Conservation (phyloP, 495 filamentous ascomycete genomes). For the Jackrogersella multiformis region DNA sequence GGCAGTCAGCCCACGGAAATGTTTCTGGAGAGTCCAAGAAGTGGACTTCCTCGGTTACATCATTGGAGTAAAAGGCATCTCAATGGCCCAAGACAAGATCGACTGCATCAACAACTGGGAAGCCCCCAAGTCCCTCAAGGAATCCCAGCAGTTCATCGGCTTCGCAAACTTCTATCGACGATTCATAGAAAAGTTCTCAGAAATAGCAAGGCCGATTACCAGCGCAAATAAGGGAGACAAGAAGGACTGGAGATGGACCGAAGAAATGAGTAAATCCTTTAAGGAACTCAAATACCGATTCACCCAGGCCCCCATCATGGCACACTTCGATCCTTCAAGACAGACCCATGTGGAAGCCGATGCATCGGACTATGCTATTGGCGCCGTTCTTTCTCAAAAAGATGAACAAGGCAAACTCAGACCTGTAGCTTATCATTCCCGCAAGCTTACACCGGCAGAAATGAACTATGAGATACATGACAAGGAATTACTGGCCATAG, state of each 20-base stretch:
- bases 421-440: neutral
- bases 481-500: slow-evolving; percentile 13
- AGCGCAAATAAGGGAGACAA: neutral
- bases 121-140: neutral
- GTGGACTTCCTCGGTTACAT: too few species aligned
- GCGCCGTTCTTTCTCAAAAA: neutral
- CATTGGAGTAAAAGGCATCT: neutral
- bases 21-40: too few species aligned
- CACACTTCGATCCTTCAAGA: neutral
- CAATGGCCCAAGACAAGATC: neutral
- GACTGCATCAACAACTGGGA: neutral
- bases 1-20: too few species aligned
- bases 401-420: neutral
- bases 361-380: neutral
- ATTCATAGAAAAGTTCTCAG: neutral
- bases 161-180: neutral
- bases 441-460: neutral
- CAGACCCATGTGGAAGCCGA: neutral
- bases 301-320: neutral
- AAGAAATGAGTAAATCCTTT: neutral
- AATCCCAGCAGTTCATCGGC: neutral
- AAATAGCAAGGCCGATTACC: neutral
- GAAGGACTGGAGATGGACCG: neutral
- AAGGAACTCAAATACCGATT: neutral
- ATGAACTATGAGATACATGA: slow-evolving; percentile 14